These are phyloP conservation scores for Rutstroemia sp. DNA, from an alignment of 2,329 filamentous ascomycete genomes.

Conservation along the genomic window DNA sequence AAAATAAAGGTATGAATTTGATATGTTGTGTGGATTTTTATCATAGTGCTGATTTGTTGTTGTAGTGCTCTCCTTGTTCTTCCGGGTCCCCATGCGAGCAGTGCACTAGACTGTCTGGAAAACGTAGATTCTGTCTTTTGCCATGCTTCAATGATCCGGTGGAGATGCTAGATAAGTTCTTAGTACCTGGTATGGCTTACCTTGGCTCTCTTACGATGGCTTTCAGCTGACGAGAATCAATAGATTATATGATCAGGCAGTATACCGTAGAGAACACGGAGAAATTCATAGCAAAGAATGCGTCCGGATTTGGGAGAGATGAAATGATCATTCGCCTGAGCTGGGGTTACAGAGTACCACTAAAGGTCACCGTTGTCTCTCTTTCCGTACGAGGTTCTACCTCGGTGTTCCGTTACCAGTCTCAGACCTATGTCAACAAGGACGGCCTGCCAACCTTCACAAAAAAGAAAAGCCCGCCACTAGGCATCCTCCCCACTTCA, in stretches of 20 bases:
- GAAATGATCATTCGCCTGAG: conserved; percentile 19
- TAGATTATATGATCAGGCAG: conserved; percentile 25
- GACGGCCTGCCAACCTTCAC: conserved; percentile 13
- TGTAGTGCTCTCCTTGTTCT: conserved; percentile 27
- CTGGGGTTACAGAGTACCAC: conserved; percentile 23
- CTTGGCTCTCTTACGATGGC: not conserved
- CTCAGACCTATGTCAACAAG: conserved; percentile 14
- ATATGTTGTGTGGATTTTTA: not conserved
- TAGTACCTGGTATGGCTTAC: conserved; percentile 23
- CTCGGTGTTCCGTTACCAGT: conserved; percentile 21
- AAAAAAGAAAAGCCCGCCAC: conserved; percentile 22
- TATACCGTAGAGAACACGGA: conserved; percentile 25
- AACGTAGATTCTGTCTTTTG: conserved; percentile 27
- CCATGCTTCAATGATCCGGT: conserved; percentile 29
- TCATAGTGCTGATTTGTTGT: not conserved
- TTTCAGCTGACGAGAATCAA: conserved; percentile 7
- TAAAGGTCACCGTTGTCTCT: conserved; percentile 23
- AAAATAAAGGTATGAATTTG: conserved; percentile 24
- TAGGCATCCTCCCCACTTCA: conserved; percentile 23
- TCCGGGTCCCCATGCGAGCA: conserved; percentile 27
- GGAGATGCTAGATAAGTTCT: conserved; percentile 23
- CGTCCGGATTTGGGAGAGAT: conserved; percentile 23
- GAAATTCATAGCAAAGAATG: conserved; percentile 22
- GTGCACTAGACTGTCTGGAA: conserved; percentile 24
- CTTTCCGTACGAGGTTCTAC: conserved; percentile 18